phyloP scores from a whole-genome alignment of 2,329 filamentous ascomycete species.

The Fusarium sp. region DNA sequence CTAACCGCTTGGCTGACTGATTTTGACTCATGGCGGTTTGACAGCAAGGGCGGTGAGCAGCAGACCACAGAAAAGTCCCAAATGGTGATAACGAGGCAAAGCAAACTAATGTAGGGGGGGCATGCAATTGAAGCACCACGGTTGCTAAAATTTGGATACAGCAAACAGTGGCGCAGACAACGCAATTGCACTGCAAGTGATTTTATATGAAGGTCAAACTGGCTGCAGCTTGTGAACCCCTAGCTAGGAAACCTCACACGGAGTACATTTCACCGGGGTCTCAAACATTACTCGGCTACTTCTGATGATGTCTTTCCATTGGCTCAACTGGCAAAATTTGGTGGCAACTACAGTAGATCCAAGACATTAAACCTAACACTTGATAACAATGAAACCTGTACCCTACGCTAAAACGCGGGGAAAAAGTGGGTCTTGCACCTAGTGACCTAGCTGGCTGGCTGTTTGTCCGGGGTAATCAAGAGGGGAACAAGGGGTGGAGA shows the following conservation, averaged over 20 bases:
- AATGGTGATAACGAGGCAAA: background rate
- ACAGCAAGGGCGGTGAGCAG: background rate
- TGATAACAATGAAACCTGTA: background rate
- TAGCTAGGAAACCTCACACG: background rate
- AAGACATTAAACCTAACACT: rapidly evolving
- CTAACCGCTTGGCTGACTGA: background rate
- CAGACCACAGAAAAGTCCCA: background rate
- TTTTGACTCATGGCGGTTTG: background rate
- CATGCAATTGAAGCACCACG: background rate
- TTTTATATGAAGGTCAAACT: background rate
- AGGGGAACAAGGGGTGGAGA: background rate
- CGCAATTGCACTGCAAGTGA: background rate
- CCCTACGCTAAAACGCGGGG: background rate
- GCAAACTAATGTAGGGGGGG: background rate
- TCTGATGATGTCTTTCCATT: background rate
- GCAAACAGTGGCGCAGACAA: background rate
- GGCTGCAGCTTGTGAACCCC: background rate
- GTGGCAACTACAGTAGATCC: background rate
- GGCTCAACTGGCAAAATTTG: background rate
- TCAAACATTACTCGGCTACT: background rate
- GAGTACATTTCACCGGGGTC: background rate
- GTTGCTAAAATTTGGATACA: background rate
- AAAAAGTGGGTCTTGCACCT: background rate
- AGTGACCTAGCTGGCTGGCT: background rate
- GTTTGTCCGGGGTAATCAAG: too few species aligned